These are phyloP conservation scores for Candida mesenterica DNA, from an alignment of 1,139 yeast species.

Conservation along the genomic window DNA sequence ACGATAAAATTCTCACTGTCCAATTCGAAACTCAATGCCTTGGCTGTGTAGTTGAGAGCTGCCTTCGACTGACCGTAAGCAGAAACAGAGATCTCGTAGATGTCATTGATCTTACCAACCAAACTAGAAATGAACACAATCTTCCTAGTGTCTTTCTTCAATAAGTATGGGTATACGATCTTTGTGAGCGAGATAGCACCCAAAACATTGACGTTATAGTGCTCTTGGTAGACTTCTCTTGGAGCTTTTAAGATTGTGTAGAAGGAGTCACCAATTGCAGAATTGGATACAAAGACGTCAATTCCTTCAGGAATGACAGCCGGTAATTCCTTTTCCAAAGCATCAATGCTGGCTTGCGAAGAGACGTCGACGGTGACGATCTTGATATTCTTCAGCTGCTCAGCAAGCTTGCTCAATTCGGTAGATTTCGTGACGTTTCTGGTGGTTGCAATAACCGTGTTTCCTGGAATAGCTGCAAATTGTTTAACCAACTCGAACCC, in stretches of 20 bases:
- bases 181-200: slow-evolving; percentile 30
- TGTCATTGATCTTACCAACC: slow-evolving; percentile 20
- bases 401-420: background rate
- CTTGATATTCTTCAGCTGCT: slow-evolving; percentile 2
- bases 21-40: slow-evolving; percentile 19
- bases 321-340: slow-evolving; percentile 1
- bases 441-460: slow-evolving; percentile 16
- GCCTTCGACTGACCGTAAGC: slow-evolving; percentile 37
- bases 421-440: background rate
- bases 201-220: slow-evolving; percentile 25
- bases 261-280: slow-evolving; percentile 13
- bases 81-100: slow-evolving; percentile 4
- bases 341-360: slow-evolving; percentile 3
- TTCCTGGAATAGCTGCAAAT: slow-evolving; percentile 3
- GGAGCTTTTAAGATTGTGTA: slow-evolving; percentile 7
- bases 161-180: slow-evolving; percentile 24
- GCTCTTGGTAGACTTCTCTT: slow-evolving; percentile 16
- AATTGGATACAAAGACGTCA: slow-evolving; percentile 20
- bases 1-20: slow-evolving; percentile 20
- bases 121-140: slow-evolving; percentile 24
- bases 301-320: slow-evolving; percentile 11
- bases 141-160: slow-evolving; percentile 19
- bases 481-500: slow-evolving; percentile 17
- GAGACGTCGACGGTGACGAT: slow-evolving; percentile 5
- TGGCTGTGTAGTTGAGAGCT: slow-evolving; percentile 25